Base-by-base conservation (phyloP, 2,329 filamentous ascomycete genomes). In the Niveomyces coronatus region DNA sequence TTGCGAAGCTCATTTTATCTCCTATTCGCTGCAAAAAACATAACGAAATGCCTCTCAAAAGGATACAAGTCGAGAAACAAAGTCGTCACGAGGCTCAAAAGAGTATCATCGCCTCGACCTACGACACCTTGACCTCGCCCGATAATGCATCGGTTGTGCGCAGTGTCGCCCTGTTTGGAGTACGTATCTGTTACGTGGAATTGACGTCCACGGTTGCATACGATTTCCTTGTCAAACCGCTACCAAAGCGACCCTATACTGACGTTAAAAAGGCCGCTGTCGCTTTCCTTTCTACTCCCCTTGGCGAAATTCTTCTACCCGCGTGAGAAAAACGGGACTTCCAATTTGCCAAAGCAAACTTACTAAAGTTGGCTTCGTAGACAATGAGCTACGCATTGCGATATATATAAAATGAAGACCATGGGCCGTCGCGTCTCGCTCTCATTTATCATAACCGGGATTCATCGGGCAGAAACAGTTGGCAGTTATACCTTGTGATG, bases 101-200 rank as follows among this genome's bases (percentile, higher is more conserved):
- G 45, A 71, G 78, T 45, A 68, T 74, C 57, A 48, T 82, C 47
- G 64, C 64, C 49, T 66, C 65, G 41, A 67, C 73, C 47, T 83
- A 82, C 59, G 67, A 71, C 44, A 65, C 74, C 47, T 53, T 83
- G 52, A 82, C 76, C 39, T 71, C 73, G 19, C 60, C 79, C 23
- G 80, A 85, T 54, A 84, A 85, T 60, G 70, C 76, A 34, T 71
- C 76, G 40, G 71, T 83, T 40, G 79, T 84, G 43, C 71, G 75
- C 50, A 82, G 79, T 54, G 62, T 84, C 48, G 67, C 74, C 46
- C 57, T 82, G 50, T 84, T 84, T 53, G 78, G 77, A 40, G 79
- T 84, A 68, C 55, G 78, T 65, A 16, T 15, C n/a, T 17, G 16
- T 17, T 4, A 28, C 10, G 9, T 24, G 16, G 10, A 31, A 19